Base-by-base conservation (phyloP, 1,139 yeast species). In the Kodamaea sp. region DNA sequence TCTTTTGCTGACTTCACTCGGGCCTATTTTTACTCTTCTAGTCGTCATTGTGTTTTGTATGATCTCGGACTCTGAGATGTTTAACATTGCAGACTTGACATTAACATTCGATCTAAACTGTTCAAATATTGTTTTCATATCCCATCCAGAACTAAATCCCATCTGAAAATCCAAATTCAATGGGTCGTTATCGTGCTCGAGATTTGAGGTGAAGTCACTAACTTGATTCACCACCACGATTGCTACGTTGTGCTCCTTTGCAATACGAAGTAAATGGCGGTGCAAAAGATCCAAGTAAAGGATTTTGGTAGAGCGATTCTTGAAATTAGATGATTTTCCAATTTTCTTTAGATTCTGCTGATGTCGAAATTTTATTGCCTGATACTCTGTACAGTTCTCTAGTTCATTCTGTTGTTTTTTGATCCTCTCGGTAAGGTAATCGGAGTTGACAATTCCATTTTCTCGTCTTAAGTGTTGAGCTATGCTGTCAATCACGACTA, bases 391-490 rank as follows among this genome's bases (percentile, higher is more conserved):
- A n/a, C 44, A 41, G 6, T 48, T 43, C 7, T 33, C 29, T 9
- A 60, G 29, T 20, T 43, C 37, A 1, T 34, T 41, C 24, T 59
- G 63, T 38, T 61, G 68, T 20, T 40, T 39, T 5, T 41, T 35
- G 4, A 66, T 39, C 28, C 39, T 42, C 9, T 54, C 49, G 26
- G 48, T 48, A 7, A 70, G 46, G 37, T 55, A 63, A 3, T 50
- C 44, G 3, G 59, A 44, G 41, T 55, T 63, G 32, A 60, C 53
- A 6, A 66, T 56, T 5, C 66, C 63, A 26, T 80, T 68, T 46
- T 84, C 94, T 3, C 83, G 79, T 37, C 96, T 63, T 33, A 83
- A 63, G 53, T 87, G 96, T 43, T 88, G 94, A 0, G 96, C 87
- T n/a, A 89, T 78, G 23, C 95, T 84, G 57, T 89, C 97, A 7